Evolutionary conservation across 495 filamentous ascomycete species (phyloP), one percentile per base, ranked within the genome.

Genomic region (Platismatia glauca): DNA sequence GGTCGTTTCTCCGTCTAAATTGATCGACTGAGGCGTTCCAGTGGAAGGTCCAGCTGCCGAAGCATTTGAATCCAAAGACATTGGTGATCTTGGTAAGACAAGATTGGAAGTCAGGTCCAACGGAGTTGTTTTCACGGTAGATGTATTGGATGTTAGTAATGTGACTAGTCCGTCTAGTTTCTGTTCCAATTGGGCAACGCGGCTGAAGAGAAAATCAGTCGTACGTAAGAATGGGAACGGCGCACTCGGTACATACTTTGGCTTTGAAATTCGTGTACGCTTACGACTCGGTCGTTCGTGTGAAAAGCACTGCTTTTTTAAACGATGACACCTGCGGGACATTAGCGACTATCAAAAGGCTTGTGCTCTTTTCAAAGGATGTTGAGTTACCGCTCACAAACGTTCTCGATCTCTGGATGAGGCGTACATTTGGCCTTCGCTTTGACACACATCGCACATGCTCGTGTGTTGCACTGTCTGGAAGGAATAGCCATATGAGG

Each of bases 121-220:
- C 7, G 48, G 15, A 4, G 13, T 18, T 7, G 1, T 31, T 9
- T 52, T 24, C 5, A 9, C 16, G 1, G 0, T 18, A 18, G 48
- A 7, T 31, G 29, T 1, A 7, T 52, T 52, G 24, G 48, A 29
- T 20, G 48, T 31, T 52, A 52, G 27, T 31, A 52, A 31, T 0
- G 11, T 52, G 27, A 52, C 24, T 31, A 52, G 27, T 3, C 48
- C 13, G 27, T 52, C 48, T 16, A 52, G 48, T 27, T 52, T 52
- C 27, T 52, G 48, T 52, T 52, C 48, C 7, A 52, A 31, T 52
- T 31, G 48, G 48, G 48, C 48, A 52, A 52, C 48, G 48, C 48
- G 48, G 16, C 48, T 52, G 18, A 1, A 3, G 2, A 20, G 5
- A 5, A 52, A 4, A 52, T 52, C 13, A 52, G 48, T 31, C 48